Evolutionary conservation across 2,329 filamentous ascomycete genomes (phyloP), one percentile per base, ranked within the genome.

Genomic region (Orbilia brochopaga): DNA sequence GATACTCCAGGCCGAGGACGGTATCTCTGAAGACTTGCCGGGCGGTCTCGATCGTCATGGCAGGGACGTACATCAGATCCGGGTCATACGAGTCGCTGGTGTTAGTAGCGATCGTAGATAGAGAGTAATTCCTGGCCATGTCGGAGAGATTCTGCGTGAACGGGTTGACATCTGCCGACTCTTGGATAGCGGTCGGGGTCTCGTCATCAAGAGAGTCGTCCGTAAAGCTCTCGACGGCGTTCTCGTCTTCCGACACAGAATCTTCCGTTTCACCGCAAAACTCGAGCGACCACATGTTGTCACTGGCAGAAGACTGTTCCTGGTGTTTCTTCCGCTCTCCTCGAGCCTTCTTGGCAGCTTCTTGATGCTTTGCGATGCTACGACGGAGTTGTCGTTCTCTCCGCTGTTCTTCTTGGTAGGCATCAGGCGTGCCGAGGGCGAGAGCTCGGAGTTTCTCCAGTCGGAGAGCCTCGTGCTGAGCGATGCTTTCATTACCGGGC

Each of bases 1-100:
- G 84, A 78, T 97, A 99, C 78, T 99, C 92, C 19, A 99, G 81
- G 2, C 94, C 94, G 40, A 97, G 83, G 1, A 99, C 88, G 0
- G 93, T 96, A 79, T 99, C 94, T 74, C 93, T 86, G 80, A 99
- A 97, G 0, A 91, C 90, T 40, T 86, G 87, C 30, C 92, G 88
- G 13, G 92, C 90, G 78, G 93, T 87, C 24, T 89, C 85, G 37
- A 96, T 84, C 0, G 93, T 96, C 81, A 99, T 90, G 80, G 92
- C 92, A 15, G 94, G 94, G 15, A 97, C 93, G 77, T 94, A 96
- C 37, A 90, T 91, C 79, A 91, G 91, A 78, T 97, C 92, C 76
- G 32, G 76, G 78, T 74, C 77, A 74, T 63, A 83, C 77, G 73
- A 80, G 79, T 73, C 81, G 79, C 62, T 79, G 76, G 69, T 61